A percentile compares a stretch with the other conserved stretches of the same genome.
These are phyloP conservation scores for Penicillium diatomitis DNA, from an alignment of 495 filamentous ascomycete genomes.

Conservation along the genomic window DNA sequence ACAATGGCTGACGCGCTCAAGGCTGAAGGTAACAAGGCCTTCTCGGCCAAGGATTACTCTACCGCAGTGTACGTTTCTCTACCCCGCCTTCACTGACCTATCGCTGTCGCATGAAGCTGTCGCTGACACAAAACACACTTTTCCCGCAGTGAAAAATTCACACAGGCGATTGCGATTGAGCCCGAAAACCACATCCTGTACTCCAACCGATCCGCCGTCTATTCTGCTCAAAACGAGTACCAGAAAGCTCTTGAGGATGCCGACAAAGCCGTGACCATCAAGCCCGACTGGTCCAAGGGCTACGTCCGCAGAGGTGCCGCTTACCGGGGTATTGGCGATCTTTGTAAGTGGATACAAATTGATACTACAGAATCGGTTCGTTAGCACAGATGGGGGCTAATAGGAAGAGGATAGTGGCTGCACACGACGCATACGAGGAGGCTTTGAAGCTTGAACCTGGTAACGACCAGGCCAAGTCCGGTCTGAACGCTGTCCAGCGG, in stretches of 20 bases:
- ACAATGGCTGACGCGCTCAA: slow-evolving; percentile 62
- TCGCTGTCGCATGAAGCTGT: neutral
- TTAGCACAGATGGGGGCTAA: neutral
- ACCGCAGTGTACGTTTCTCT: slow-evolving; percentile 72
- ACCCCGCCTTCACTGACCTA: slow-evolving; percentile 20
- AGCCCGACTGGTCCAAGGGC: slow-evolving; percentile 97
- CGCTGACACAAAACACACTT: slow-evolving; percentile 6
- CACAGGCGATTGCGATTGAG: slow-evolving; percentile 84
- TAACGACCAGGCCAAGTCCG: slow-evolving; percentile 88
- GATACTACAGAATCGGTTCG: too few relatives aligned
- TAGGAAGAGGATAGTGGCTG: slow-evolving; percentile 46
- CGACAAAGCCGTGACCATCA: slow-evolving; percentile 82
- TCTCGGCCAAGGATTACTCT: slow-evolving; percentile 89
- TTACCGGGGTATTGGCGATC: slow-evolving; percentile 75
- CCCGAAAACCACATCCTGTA: slow-evolving; percentile 90
- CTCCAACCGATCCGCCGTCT: slow-evolving; percentile 96
- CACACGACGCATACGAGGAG: slow-evolving; percentile 82
- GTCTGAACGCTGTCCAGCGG: slow-evolving; percentile 69
- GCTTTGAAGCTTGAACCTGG: slow-evolving; percentile 83
- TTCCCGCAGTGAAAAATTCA: slow-evolving; percentile 70
- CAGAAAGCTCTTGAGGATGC: slow-evolving; percentile 80
- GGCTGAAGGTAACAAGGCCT: slow-evolving; percentile 96
- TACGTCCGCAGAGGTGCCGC: slow-evolving; percentile 89
- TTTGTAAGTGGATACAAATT: slow-evolving; percentile 40
- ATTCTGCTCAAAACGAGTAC: slow-evolving; percentile 82